Evolutionary conservation across 768 basidiomycete species (phyloP).

Genomic region (Hortiboletus flavorubellus): DNA sequence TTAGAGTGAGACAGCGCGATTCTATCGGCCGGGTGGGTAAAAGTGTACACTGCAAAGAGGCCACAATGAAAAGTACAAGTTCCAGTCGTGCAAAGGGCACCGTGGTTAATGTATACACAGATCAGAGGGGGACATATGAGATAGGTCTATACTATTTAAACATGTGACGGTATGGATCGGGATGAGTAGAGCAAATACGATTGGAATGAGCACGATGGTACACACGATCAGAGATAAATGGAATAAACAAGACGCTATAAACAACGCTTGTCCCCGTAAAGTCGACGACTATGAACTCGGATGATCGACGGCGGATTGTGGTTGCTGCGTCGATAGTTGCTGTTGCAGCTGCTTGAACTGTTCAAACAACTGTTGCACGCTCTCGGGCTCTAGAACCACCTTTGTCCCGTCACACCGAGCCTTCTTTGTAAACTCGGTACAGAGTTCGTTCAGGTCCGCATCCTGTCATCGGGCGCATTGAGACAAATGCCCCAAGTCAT

Average conservation of each 20-base stretch:
- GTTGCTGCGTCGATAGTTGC: constrained; percentile 9
- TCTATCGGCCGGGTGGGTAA: no score
- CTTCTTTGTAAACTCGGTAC: constrained; percentile 75
- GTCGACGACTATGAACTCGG: constrained; percentile 11
- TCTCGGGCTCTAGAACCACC: constrained; percentile 63
- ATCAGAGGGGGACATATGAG: background rate
- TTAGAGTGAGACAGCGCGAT: no score
- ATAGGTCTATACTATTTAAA: constrained; percentile 2
- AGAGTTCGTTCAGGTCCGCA: constrained; percentile 74
- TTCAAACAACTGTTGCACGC: constrained; percentile 43
- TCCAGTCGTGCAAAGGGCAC: no score
- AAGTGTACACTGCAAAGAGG: no score
- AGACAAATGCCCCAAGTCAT: background rate
- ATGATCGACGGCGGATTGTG: constrained; percentile 1
- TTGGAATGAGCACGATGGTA: constrained; percentile 9
- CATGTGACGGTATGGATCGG: background rate
- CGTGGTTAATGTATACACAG: no score
- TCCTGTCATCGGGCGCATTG: constrained; percentile 41
- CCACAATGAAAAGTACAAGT: no score
- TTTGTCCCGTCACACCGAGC: constrained; percentile 83
- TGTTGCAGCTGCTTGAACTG: constrained; percentile 32
- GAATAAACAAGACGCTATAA: constrained; percentile 17
- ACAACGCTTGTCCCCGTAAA: background rate
- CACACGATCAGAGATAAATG: constrained; percentile 17
- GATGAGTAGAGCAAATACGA: background rate